These are phyloP conservation scores for Phialophora macrospora DNA, from an alignment of 2,329 filamentous ascomycete species.

Conservation along the genomic window DNA sequence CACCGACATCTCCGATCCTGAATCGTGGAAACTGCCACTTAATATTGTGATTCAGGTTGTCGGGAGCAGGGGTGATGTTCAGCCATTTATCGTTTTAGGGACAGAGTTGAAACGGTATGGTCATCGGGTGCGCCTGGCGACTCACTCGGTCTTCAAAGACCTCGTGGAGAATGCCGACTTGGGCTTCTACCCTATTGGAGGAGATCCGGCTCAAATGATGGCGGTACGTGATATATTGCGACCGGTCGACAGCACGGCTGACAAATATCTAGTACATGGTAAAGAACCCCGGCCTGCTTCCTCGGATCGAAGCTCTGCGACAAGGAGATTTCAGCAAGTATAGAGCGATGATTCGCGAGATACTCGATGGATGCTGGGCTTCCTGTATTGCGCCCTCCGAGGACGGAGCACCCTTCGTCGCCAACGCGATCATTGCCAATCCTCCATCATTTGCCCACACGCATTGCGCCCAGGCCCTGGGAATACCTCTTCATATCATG, in stretches of 20 bases:
- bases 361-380: conserved; percentile 49
- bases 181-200: conserved; percentile 64
- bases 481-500: conserved; percentile 58
- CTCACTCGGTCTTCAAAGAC: conserved; percentile 59
- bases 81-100: conserved; percentile 64
- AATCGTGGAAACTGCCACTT: conserved; percentile 41
- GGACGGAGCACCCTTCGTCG: conserved; percentile 52
- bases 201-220: conserved; percentile 60
- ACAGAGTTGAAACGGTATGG: conserved; percentile 56
- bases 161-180: conserved; percentile 60
- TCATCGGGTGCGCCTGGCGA: conserved; percentile 63
- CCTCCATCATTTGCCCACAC: conserved; percentile 60
- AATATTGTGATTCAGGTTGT: conserved; percentile 64
- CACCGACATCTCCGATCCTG: conserved; percentile 5
- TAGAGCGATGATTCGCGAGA: conserved; percentile 45
- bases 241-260: background rate
- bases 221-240: conserved; percentile 37
- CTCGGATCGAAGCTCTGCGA: conserved; percentile 45
- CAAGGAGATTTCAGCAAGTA: conserved; percentile 45
- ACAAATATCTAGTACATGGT: conserved; percentile 50
- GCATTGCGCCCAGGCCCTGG: conserved; percentile 57
- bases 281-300: conserved; percentile 54
- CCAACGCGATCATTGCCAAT: conserved; percentile 61
- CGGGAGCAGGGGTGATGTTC: conserved; percentile 59
- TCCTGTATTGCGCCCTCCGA: conserved; percentile 47